A percentile compares a stretch with the other conserved stretches of the same genome.
Conservation (phyloP, 352 stramenopile genomes). For the Aphanomyces euteiches region DNA sequence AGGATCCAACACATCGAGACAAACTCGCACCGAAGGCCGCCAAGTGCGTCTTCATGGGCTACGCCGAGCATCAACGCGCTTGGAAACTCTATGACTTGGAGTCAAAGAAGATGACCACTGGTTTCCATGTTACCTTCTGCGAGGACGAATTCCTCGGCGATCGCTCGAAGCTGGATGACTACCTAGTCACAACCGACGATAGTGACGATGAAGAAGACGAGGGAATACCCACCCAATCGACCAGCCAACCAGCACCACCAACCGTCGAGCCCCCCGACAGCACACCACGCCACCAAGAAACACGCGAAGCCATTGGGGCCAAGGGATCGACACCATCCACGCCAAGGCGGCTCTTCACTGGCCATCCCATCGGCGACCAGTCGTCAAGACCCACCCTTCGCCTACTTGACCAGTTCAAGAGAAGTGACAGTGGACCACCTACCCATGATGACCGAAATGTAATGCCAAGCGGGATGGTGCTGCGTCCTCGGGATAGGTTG, state of each 20-base stretch:
- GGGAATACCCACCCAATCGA: neutral
- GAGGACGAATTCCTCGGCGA: neutral
- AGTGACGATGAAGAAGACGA: neutral
- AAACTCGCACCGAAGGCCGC: conserved; percentile 36
- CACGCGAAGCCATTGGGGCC: too few species aligned
- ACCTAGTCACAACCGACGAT: neutral
- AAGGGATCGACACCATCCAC: too few species aligned
- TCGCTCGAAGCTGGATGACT: neutral
- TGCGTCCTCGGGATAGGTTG: too few species aligned
- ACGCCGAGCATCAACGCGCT: conserved; percentile 29
- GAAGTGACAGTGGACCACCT: too few species aligned
- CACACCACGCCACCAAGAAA: neutral
- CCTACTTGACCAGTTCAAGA: too few species aligned
- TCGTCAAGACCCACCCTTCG: too few species aligned
- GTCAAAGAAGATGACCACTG: neutral
- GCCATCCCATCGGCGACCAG: too few species aligned
- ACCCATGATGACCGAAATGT: too few species aligned
- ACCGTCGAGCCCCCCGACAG: neutral
- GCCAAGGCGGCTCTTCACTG: too few species aligned
- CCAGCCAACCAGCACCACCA: neutral
- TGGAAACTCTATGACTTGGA: conserved; percentile 28
- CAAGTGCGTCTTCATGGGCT: conserved; percentile 33
- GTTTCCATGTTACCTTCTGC: neutral
- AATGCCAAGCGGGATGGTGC: too few species aligned
- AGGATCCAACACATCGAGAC: conserved; percentile 26